Base-by-base conservation (phyloP, 345 rosid genomes). In the Iberis pinnata region DNA sequence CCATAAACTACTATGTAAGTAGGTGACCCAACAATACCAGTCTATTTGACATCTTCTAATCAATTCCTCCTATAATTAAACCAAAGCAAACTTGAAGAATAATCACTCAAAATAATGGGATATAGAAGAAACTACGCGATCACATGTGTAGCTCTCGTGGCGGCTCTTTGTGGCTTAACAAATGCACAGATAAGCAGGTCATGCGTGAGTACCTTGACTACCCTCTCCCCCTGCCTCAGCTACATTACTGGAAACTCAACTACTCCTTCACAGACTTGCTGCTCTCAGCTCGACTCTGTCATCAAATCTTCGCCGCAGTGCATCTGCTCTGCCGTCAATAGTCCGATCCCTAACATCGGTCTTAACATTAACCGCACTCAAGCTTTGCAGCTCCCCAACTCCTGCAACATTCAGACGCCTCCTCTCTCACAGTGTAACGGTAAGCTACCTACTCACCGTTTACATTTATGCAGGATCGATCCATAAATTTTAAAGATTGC, bases 231-330 rank as follows among this genome's bases (percentile, higher is more conserved):
- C 0, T 80, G 86, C 74, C 75, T 83, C 17, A 62, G 69, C 64
- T 80, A 73, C 70, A 56, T 80, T 33, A 69, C 75, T 3, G 84
- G 84, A 43, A 88, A 82, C 65, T 65, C 86, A 45, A 55, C 88
- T 0, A 68, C 68, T 7, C 97, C 95, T 7, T 76, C 90, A 1
- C 71, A 77, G 41, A 38, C 75, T 1, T 85, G 92, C 73, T 79
- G 89, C 81, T 64, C 81, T 7, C 80, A 70, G 71, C 75, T 85
- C 0, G 63, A 69, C 50, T 63, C 27, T 49, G 80, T 81, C 4
- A 84, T 80, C 42, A 79, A 70, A 53, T 65, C 80, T 15, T 75
- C 77, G 6, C 95, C 95, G 6, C 77, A 65, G 43, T 85, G 87
- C 71, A 78, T 82, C 39, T 88, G 89, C 69, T 50, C 80, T 14